Evolutionary conservation across 2,329 filamentous ascomycete genomes (phyloP).

Genomic region (Aureobasidium sp.): DNA sequence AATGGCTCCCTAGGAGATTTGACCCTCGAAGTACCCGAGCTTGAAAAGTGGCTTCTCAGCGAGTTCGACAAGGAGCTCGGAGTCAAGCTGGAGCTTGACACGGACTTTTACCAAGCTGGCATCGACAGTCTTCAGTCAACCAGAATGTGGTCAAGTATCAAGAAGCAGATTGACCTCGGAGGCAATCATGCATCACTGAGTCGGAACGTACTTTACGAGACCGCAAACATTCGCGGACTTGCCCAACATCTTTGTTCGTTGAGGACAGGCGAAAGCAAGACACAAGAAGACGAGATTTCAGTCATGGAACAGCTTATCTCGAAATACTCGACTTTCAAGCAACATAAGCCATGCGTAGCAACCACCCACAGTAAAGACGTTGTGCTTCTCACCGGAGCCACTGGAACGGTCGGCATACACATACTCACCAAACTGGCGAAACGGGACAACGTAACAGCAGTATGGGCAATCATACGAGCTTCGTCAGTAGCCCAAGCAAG

Average conservation of each 20-base stretch:
- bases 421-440: conserved; percentile 34
- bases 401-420: conserved; percentile 56
- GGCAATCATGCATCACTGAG: conserved; percentile 33
- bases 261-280: conserved; percentile 27
- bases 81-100: conserved; percentile 18
- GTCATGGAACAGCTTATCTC: conserved; percentile 40
- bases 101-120: conserved; percentile 51
- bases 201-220: conserved; percentile 52
- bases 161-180: conserved; percentile 41
- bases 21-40: conserved; percentile 22
- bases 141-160: conserved; percentile 44
- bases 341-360: conserved; percentile 16
- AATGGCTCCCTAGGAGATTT: conserved; percentile 13
- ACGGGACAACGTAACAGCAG: conserved; percentile 23
- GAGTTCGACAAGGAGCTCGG: conserved; percentile 26
- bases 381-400: conserved; percentile 51
- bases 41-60: conserved; percentile 24
- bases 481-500: conserved; percentile 25
- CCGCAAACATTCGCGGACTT: conserved; percentile 40
- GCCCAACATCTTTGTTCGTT: conserved; percentile 37
- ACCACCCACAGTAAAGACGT: conserved; percentile 15
- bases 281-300: conserved; percentile 28
- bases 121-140: conserved; percentile 53
- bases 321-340: conserved; percentile 33
- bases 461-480: conserved; percentile 48